phyloP scores from a whole-genome alignment of 192 early-diverging fungal genomes.

The Radiomyces spectabilis region DNA sequence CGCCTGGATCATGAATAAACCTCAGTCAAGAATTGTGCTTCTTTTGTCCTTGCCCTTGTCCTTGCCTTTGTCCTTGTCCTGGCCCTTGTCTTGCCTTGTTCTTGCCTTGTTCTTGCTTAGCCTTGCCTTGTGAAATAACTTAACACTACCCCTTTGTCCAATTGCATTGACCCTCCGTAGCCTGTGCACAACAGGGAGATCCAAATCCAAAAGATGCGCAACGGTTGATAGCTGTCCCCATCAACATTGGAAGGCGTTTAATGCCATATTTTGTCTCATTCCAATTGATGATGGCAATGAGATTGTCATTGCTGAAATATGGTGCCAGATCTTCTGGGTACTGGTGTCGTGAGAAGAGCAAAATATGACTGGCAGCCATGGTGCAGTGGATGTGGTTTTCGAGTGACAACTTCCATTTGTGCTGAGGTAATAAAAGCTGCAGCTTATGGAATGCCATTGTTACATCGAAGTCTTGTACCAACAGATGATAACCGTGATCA shows the following conservation, averaged over 20 bases:
- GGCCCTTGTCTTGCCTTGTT: no score
- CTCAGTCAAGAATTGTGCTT: no score
- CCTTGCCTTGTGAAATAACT: no score
- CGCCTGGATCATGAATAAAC: conserved; percentile 12
- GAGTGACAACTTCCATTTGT: neutral
- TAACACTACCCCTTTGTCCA: no score
- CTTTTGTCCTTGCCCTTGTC: no score
- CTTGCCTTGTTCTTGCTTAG: no score
- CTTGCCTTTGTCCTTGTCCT: no score
- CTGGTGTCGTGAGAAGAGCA: neutral
- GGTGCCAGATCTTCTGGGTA: neutral
- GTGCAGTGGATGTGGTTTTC: neutral
- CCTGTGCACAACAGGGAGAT: no score
- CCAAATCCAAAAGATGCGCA: neutral
- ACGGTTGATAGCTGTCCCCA: neutral
- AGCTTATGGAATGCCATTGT: neutral
- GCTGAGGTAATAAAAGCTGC: neutral
- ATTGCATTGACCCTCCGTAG: no score
- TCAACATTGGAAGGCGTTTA: neutral
- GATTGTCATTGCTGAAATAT: neutral
- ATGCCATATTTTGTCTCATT: neutral
- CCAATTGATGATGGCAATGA: neutral
- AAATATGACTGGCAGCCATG: neutral
- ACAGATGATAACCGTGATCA: neutral
- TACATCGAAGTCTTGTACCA: neutral